These are phyloP conservation scores for Iberis pinnata DNA, from an alignment of 345 rosid genomes.

Conservation along the genomic window DNA sequence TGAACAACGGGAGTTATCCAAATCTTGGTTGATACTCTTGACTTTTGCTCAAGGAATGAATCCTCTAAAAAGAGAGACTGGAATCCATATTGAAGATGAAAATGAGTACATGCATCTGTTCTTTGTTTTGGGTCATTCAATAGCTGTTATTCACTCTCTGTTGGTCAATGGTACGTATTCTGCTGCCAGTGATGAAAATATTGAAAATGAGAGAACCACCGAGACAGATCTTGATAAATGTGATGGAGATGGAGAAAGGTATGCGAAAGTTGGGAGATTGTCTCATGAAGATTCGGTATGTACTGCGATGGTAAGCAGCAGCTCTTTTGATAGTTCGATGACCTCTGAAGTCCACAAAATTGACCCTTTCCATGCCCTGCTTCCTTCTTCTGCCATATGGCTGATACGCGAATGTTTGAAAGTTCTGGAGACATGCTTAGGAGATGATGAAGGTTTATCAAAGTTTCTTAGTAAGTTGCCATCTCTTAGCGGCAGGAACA, in stretches of 20 bases:
- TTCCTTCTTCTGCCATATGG: constrained; percentile 59
- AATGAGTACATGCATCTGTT: constrained; percentile 47
- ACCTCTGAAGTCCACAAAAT: constrained; percentile 31
- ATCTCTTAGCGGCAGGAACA: constrained; percentile 34
- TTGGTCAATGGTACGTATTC: constrained; percentile 76
- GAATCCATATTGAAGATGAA: constrained; percentile 65
- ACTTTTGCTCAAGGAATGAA: constrained; percentile 78
- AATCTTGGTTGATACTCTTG: constrained; percentile 76
- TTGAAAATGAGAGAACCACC: constrained; percentile 27
- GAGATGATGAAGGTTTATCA: constrained; percentile 47
- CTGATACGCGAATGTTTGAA: constrained; percentile 62
- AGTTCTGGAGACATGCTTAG: constrained; percentile 63
- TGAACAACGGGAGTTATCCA: constrained; percentile 50
- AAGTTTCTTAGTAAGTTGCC: constrained; percentile 29
- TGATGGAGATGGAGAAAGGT: constrained; percentile 53
- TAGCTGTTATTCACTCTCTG: constrained; percentile 63
- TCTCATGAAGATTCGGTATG: constrained; percentile 67
- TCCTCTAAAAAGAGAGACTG: constrained; percentile 83
- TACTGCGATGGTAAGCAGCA: constrained; percentile 45
- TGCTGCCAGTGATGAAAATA: constrained; percentile 38
- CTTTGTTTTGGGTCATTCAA: constrained; percentile 54
- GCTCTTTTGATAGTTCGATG: constrained; percentile 35
- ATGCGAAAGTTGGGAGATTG: constrained; percentile 78
- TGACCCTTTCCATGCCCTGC: constrained; percentile 24
- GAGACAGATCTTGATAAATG: constrained; percentile 34